phyloP scores from a whole-genome alignment of 495 filamentous ascomycete genomes.

The Lasiosphaeria miniovina region DNA sequence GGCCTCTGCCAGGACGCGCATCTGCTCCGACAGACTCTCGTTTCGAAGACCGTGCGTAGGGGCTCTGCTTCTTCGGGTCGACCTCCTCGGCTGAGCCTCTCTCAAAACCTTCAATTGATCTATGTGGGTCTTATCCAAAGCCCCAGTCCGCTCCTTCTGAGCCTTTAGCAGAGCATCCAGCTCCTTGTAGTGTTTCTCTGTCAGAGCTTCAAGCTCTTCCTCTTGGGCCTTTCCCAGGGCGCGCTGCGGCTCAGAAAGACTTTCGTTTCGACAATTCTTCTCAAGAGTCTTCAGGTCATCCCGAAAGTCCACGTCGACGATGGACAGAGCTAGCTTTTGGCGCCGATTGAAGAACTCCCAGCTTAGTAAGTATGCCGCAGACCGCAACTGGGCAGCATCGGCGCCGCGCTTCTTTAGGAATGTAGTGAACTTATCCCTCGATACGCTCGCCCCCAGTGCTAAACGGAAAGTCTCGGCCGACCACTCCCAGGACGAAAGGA shows the following conservation, averaged over 20 bases:
- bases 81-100: slow-evolving; percentile 2
- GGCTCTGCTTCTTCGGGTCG: too few relatives aligned
- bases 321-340: slow-evolving; percentile 5
- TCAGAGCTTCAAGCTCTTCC: neutral
- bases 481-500: neutral
- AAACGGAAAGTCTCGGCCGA: slow-evolving; percentile 4
- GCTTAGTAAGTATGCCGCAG: slow-evolving; percentile 8
- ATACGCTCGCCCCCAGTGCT: neutral
- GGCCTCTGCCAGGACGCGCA: slow-evolving; percentile 2
- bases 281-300: slow-evolving; percentile 2
- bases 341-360: slow-evolving; percentile 14
- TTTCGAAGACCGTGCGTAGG: neutral
- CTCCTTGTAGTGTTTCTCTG: neutral
- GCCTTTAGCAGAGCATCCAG: neutral
- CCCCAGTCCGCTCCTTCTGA: neutral
- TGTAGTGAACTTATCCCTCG: slow-evolving; percentile 5
- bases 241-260: neutral
- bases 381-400: slow-evolving; percentile 5
- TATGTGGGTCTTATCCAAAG: neutral
- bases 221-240: neutral
- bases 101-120: slow-evolving; percentile 4
- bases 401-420: slow-evolving; percentile 10
- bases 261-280: neutral
- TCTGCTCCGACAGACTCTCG: slow-evolving; percentile 3
- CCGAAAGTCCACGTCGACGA: neutral